Evolutionary conservation across 805 yeast species (phyloP), one percentile per base, ranked within the genome.

Genomic region (Gaillardinia entomophila): DNA sequence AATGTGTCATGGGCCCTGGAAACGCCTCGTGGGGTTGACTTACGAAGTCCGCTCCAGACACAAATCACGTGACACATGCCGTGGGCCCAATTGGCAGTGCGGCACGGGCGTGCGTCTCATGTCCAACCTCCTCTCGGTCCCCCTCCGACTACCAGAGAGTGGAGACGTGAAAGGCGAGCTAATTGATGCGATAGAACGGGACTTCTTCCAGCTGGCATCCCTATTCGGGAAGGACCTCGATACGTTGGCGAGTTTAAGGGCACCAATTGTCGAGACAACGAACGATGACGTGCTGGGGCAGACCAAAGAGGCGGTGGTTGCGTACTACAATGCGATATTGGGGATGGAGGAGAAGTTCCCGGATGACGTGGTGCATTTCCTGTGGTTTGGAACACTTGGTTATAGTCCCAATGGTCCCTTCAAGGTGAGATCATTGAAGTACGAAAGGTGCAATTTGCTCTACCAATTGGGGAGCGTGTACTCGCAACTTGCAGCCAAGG

Each of bases 311-410:
- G 33, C 53, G 1, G 42, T 76, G 22, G 57, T 60, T 27, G 51
- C 67, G 27, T 85, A 82, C 49, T 72, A 65, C 41, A 40, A 56
- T 4, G 68, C 68, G 27, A 41, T 84, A 8, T 37, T 55, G 1
- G 61, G 62, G 6, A 35, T 83, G 6, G 54, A 55, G 24, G 35
- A 55, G 30, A 84, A 82, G 48, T 81, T 89, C 37, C 87, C 92
- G 0, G 64, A 65, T 18, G 81, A 80, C 40, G 62, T 70, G 13
- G 57, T 75, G 6, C 71, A 66, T 24, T 81, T 86, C 42, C 66
- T 75, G 0, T 90, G 97, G 97, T 74, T 62, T 48, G 79, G 80
- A 15, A 74, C 86, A 1, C 56, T 84, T 4, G 80, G 84, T 0
- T 71, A 72, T 32, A 61, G 77, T 13, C 65, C 71, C 2, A 55